Evolutionary conservation across 2,329 filamentous ascomycete species (phyloP).

Genomic region (Cercospora sp.): DNA sequence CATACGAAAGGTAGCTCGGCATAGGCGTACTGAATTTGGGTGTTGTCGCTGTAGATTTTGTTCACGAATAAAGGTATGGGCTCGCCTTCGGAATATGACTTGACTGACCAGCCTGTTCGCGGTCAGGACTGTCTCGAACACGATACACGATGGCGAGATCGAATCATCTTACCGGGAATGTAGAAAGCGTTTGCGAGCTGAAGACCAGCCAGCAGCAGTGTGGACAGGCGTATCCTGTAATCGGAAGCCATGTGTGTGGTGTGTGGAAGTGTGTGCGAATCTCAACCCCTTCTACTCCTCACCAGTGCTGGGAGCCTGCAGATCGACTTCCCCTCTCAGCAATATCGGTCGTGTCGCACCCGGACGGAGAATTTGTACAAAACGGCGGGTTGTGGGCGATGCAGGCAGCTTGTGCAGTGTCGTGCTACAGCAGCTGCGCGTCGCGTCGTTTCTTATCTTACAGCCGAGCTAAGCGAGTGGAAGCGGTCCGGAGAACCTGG

Average conservation of each 20-base stretch:
- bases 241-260: conserved; percentile 40
- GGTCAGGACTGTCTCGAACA: conserved; percentile 13
- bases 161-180: conserved; percentile 67
- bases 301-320: not conserved
- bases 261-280: conserved; percentile 3
- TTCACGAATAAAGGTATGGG: conserved; percentile 83
- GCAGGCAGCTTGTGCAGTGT: not conserved
- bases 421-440: conserved; percentile 3
- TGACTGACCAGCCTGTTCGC: conserved; percentile 72
- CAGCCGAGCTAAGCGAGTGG: conserved; percentile 5
- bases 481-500: conserved; percentile 13
- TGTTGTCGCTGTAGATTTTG: conserved; percentile 87
- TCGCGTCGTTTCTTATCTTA: not conserved
- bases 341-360: conserved; percentile 1
- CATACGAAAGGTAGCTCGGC: conserved; percentile 86
- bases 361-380: conserved; percentile 1
- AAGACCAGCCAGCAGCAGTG: conserved; percentile 50
- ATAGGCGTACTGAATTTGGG: conserved; percentile 88
- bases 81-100: conserved; percentile 74
- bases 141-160: too few species aligned
- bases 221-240: conserved; percentile 39
- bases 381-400: not conserved
- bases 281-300: conserved; percentile 1
- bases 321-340: not conserved
- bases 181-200: conserved; percentile 70